Evolutionary conservation across 2,329 filamentous ascomycete species (phyloP).

Genomic region (Coniella vitis): DNA sequence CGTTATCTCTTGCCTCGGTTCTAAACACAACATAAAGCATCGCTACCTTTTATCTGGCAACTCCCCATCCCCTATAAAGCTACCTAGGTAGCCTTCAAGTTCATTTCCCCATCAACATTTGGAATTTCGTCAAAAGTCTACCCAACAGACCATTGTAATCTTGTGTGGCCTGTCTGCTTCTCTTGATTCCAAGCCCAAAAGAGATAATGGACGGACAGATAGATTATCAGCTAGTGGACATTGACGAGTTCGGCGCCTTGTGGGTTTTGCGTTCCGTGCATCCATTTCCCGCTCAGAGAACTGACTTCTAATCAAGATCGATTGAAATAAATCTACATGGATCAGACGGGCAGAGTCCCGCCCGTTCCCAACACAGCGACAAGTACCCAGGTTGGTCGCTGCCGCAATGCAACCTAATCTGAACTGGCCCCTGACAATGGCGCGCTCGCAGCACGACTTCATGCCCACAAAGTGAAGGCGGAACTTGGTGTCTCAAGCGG

Average conservation of each 20-base stretch:
- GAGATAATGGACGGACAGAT: slow-evolving; percentile 15
- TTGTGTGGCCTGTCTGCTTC: no score
- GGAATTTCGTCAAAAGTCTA: no score
- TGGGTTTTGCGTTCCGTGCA: slow-evolving; percentile 27
- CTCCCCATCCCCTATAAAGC: no score
- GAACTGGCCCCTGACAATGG: not conserved
- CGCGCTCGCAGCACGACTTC: slow-evolving; percentile 40
- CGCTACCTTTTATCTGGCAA: no score
- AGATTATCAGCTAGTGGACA: slow-evolving; percentile 36
- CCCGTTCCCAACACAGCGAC: not conserved
- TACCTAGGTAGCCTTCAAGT: no score
- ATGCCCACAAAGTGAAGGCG: slow-evolving; percentile 49
- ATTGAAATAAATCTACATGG: slow-evolving; percentile 33
- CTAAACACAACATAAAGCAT: no score
- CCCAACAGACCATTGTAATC: no score
- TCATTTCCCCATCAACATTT: no score
- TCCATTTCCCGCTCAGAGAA: no score
- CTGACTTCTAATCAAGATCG: slow-evolving; percentile 20
- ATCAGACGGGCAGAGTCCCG: not conserved
- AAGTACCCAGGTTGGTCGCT: slow-evolving; percentile 30
- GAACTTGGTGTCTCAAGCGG: slow-evolving; percentile 43
- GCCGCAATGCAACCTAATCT: not conserved
- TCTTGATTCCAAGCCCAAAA: not conserved
- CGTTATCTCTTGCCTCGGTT: no score
- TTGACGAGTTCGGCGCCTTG: slow-evolving; percentile 51